Evolutionary conservation across 371 early-diverging fungal genomes (phyloP), one percentile per base, ranked within the genome.

Genomic region (Apophysomyces ossiformis): DNA sequence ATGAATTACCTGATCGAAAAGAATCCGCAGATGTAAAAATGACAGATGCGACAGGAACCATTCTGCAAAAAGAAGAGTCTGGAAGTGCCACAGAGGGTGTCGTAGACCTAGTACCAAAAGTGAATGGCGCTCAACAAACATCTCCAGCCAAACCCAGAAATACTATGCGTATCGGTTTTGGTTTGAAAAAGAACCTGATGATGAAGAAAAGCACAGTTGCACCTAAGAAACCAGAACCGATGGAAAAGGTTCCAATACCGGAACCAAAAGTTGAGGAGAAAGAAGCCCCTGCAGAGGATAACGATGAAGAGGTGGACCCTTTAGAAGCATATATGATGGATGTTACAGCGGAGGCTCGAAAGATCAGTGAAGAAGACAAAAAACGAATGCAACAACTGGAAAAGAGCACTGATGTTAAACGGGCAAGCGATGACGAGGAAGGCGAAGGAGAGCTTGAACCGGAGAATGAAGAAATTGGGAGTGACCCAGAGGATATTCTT

Each of bases 301-400:
- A 66, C 15, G 67, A 60, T 1, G 72, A 69, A 4, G 82, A 75
- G 3, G 80, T 85, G 8, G 96, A 95, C 68, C 87, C 92, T 1
- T 69, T 95, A 43, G 96, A 95, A 60, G 92, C 90, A 15, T 95
- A 88, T 69, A 95, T 95, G 96, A 78, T 79, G 50, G 92, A 93
- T 76, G 94, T 95, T 4, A 84, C 83, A 36, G 81, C 86, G 8
- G 92, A 94, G 61, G 92, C 93, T 5, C 78, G 85, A 38, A 84
- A 90, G 64, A 76, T 94, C 41, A 85, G 86, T 35, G 83, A 92
- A 71, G 85, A 89, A 68, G 92, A 91, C 61, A 78, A 68, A 71
- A 78, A 73, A 21, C 78, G 67, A 44, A 66, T 66, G 71, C 68
- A 57, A 59, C 72, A 70, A 43, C 45, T 69, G 58, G 63, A 67